phyloP scores from a whole-genome alignment of 352 stramenopile species.

The Elongisporangium prolatum region DNA sequence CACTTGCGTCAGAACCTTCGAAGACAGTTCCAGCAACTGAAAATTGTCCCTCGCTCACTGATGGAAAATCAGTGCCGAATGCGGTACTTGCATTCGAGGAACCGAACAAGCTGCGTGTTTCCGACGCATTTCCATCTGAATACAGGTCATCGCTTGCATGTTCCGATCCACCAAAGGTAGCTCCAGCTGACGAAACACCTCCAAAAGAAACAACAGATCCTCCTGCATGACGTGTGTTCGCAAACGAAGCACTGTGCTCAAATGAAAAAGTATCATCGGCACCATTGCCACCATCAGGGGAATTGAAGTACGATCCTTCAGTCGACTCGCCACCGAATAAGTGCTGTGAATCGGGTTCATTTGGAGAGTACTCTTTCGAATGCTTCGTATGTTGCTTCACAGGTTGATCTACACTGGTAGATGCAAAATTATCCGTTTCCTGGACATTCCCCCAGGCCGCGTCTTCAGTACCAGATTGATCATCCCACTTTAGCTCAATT shows the following conservation, averaged over 20 bases:
- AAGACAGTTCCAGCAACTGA: constrained; percentile 59
- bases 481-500: not conserved
- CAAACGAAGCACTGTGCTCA: constrained; percentile 1
- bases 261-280: constrained; percentile 5
- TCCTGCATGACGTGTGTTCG: not conserved
- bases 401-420: not conserved
- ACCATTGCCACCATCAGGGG: not conserved
- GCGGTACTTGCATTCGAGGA: constrained; percentile 74
- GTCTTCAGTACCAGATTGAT: not conserved
- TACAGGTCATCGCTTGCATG: constrained; percentile 56
- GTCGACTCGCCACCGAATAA: not conserved
- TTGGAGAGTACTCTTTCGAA: not conserved
- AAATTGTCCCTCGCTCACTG: constrained; percentile 66
- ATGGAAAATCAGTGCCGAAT: constrained; percentile 70
- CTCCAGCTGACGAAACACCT: constrained; percentile 63
- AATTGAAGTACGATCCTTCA: not conserved
- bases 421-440: not conserved
- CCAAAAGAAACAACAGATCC: constrained; percentile 59
- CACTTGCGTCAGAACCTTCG: constrained; percentile 51
- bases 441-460: not conserved
- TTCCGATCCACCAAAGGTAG: constrained; percentile 73
- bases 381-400: not conserved
- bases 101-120: constrained; percentile 65
- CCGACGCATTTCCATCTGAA: constrained; percentile 62
- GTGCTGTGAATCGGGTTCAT: not conserved